Conservation (phyloP, 2,329 filamentous ascomycete species). For the Nemania sp. region DNA sequence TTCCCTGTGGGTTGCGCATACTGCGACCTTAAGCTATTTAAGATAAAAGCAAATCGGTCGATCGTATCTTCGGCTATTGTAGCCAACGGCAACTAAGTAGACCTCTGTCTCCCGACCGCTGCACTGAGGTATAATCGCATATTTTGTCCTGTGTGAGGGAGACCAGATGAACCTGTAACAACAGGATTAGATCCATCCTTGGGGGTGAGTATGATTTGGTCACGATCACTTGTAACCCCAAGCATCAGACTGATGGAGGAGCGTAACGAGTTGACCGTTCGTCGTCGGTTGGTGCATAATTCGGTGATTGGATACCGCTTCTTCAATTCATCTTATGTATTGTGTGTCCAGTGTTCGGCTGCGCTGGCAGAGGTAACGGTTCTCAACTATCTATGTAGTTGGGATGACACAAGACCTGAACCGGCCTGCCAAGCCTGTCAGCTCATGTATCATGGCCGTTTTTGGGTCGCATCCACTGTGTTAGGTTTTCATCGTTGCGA, state of each 20-base stretch:
- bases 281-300: no score
- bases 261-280: no score
- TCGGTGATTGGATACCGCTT: no score
- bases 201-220: no score
- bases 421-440: constrained; percentile 21
- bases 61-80: background rate
- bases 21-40: background rate
- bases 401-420: constrained; percentile 11
- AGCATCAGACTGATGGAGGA: no score
- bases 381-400: background rate
- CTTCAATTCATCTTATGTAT: background rate
- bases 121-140: background rate
- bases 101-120: no score
- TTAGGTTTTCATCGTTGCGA: background rate
- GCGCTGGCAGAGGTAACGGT: background rate
- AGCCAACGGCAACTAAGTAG: background rate
- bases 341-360: background rate
- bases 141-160: background rate
- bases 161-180: no score
- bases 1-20: background rate
- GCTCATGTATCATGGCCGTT: constrained; percentile 16
- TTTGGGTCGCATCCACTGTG: constrained; percentile 3
- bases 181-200: no score
- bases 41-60: background rate
- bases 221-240: no score